Evolutionary conservation across 371 early-diverging fungal genomes (phyloP), one percentile per base, ranked within the genome.

Genomic region (Mucor velutinosus): DNA sequence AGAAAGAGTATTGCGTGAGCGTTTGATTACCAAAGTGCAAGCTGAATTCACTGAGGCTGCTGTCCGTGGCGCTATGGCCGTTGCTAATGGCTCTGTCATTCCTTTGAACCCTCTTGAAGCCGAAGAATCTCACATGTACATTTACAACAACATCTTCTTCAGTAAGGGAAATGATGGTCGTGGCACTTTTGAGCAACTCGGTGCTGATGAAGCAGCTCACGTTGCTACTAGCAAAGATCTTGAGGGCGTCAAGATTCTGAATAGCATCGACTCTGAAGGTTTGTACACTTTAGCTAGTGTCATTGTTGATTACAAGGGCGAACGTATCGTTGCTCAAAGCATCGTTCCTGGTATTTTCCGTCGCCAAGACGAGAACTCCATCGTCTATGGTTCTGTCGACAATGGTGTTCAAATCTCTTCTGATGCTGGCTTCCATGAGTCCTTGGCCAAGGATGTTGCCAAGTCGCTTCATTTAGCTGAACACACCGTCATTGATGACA

Each of bases 111-210:
- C 95, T 30, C 61, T 83, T 29, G 96, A 95, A 43, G 70, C 91
- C 0, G 83, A 78, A 11, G 91, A 91, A 33, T 86, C 90, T 41
- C 93, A 95, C 74, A 97, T 97, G 94, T 97, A 83, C 67, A 82
- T 96, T 53, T 90, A 95, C 80, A 95, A 96, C 86, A 96, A 95
- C 75, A 95, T 97, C 67, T 97, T 98, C 75, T 95, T 93, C 82
- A 94, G 95, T 75, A 92, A 93, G 73, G 96, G 92, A 5, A 93
- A 90, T 62, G 98, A 96, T 83, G 90, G 92, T 21, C 87, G 93
- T 62, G 95, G 93, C 64, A 87, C 87, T 1, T 95, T 95, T 69
- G 90, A 93, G 41, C 76, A 76, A 8, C 76, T 94, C 19, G 98
- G 98, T 62, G 96, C 95, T n/a, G 89, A 92, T 62, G 94, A 88